Percentiles rank a stretch among this genome's conserved stretches.
Evolutionary conservation across 495 filamentous ascomycete genomes (phyloP).

Genomic region (Tuber borchii): DNA sequence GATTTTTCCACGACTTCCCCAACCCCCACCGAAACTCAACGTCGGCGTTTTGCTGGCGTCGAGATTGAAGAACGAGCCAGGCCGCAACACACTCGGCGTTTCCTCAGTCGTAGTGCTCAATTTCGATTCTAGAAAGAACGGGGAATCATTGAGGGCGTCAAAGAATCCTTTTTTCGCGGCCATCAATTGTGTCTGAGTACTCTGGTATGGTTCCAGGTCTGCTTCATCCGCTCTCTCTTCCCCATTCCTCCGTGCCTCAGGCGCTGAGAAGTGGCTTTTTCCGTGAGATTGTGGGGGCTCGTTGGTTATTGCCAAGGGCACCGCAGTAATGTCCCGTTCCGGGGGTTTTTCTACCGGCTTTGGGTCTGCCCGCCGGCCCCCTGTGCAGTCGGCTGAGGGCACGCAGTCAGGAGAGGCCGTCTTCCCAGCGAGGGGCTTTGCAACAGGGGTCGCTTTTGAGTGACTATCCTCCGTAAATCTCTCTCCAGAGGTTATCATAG

Average conservation of each 20-base stretch:
- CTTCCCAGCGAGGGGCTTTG: background rate
- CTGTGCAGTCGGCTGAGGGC: background rate
- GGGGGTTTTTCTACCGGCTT: background rate
- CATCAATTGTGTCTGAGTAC: conserved; percentile 24
- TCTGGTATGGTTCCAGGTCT: conserved; percentile 23
- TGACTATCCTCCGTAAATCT: background rate
- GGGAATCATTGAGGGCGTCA: conserved; percentile 33
- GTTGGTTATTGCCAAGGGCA: background rate
- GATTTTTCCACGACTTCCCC: background rate
- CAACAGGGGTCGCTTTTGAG: background rate
- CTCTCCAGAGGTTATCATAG: background rate
- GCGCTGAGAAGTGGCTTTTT: background rate
- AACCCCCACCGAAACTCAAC: background rate
- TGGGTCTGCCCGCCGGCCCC: background rate
- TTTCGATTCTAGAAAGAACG: conserved; percentile 16
- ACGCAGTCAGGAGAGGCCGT: background rate
- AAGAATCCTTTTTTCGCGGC: conserved; percentile 29
- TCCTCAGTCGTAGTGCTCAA: conserved; percentile 4
- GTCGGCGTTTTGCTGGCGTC: conserved; percentile 12
- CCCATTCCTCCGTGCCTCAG: background rate
- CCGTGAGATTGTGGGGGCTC: background rate
- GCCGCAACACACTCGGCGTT: conserved; percentile 25
- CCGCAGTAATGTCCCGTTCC: background rate
- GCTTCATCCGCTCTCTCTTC: conserved; percentile 6
- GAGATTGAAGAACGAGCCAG: conserved; percentile 23